Percentiles rank a stretch among this genome's conserved stretches.
Evolutionary conservation across 2,329 filamentous ascomycete species (phyloP).

Genomic region (Tympanopsis confertula): DNA sequence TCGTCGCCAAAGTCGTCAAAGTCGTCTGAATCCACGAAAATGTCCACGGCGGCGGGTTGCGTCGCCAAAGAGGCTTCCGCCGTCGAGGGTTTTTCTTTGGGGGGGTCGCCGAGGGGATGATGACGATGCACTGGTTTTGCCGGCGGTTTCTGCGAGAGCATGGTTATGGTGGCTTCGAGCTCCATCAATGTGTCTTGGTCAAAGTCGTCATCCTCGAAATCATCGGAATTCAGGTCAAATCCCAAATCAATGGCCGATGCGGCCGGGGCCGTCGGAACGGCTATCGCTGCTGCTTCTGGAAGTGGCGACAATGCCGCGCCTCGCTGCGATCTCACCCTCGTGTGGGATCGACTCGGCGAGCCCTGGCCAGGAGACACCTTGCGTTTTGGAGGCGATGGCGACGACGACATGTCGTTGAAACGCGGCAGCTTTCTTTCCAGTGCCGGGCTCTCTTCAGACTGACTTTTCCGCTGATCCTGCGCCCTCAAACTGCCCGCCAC

Average conservation of each 20-base stretch:
- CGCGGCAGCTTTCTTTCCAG: no score
- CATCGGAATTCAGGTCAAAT: constrained; percentile 32
- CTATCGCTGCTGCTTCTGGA: neutral
- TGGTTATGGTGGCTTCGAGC: constrained; percentile 35
- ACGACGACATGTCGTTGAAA: neutral
- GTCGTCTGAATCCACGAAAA: constrained; percentile 34
- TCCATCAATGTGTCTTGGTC: constrained; percentile 48
- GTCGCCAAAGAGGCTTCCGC: no score
- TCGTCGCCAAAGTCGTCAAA: constrained; percentile 59
- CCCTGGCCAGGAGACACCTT: neutral
- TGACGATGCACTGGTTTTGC: no score
- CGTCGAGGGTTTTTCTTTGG: no score
- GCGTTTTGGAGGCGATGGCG: neutral
- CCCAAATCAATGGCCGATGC: constrained; percentile 6
- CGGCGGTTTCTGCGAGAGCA: no score
- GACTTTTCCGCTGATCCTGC: no score
- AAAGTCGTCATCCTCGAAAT: constrained; percentile 35
- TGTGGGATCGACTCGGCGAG: neutral
- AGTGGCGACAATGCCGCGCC: neutral
- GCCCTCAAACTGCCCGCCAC: constrained; percentile 34
- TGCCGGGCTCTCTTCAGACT: neutral
- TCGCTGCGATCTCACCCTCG: no score
- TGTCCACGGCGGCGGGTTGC: constrained; percentile 2
- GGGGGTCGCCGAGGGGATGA: no score
- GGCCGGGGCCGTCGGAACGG: constrained; percentile 4